These are phyloP conservation scores for Lanzia echinophila DNA, from an alignment of 2,329 filamentous ascomycete genomes.

Conservation along the genomic window DNA sequence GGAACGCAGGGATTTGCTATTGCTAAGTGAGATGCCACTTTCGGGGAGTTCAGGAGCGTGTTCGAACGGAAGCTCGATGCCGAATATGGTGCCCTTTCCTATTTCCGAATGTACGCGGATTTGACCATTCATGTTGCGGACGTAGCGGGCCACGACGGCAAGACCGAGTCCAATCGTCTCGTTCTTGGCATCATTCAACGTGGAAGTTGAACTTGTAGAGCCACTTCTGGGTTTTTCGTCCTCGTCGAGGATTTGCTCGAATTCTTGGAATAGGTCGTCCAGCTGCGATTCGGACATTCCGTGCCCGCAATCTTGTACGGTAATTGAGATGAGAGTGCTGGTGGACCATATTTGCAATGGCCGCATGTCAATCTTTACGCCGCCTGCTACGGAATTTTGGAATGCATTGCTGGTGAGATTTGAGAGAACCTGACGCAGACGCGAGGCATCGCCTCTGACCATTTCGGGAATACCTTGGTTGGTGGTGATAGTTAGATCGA, in stretches of 20 bases:
- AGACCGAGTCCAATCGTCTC: slow-evolving; percentile 20
- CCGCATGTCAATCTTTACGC: slow-evolving; percentile 21
- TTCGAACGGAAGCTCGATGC: slow-evolving; percentile 20
- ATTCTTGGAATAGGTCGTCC: slow-evolving; percentile 50
- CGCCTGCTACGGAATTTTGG: slow-evolving; percentile 16
- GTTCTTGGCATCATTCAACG: slow-evolving; percentile 3
- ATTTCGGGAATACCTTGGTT: slow-evolving; percentile 16
- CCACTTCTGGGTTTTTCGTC: slow-evolving; percentile 26
- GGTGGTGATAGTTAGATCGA: slow-evolving; percentile 14
- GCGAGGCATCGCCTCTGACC: slow-evolving; percentile 18
- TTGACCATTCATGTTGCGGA: slow-evolving; percentile 19
- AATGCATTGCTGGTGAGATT: slow-evolving; percentile 26
- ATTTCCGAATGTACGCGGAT: slow-evolving; percentile 17
- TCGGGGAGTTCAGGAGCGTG: slow-evolving; percentile 6
- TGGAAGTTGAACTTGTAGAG: background rate
- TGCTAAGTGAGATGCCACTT: background rate
- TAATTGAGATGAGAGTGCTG: slow-evolving; percentile 15
- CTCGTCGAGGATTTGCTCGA: slow-evolving; percentile 51
- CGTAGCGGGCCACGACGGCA: slow-evolving; percentile 21
- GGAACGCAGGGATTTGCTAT: background rate
- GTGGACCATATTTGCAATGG: slow-evolving; percentile 4
- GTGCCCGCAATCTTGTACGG: slow-evolving; percentile 17
- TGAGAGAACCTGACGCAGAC: slow-evolving; percentile 22
- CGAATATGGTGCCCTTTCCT: slow-evolving; percentile 20
- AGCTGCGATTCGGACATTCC: slow-evolving; percentile 34